phyloP scores from a whole-genome alignment of 805 yeast genomes.

The Pichia californica region DNA sequence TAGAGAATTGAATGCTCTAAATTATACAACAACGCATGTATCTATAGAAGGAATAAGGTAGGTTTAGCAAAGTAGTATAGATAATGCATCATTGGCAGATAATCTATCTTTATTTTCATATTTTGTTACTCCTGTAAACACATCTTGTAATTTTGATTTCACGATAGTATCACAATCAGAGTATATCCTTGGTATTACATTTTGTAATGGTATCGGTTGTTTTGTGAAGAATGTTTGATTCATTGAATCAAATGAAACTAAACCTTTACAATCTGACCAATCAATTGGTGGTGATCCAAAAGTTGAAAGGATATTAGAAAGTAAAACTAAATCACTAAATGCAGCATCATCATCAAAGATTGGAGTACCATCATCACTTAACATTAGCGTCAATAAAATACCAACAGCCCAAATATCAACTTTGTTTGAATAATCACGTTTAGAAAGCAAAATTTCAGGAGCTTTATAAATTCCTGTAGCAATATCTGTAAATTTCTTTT shows the following conservation, averaged over 20 bases:
- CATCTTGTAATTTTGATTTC: slow-evolving; percentile 14
- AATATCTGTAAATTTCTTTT: slow-evolving; percentile 46
- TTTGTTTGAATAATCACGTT: slow-evolving; percentile 43
- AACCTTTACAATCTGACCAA: slow-evolving; percentile 40
- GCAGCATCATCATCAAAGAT: slow-evolving; percentile 35
- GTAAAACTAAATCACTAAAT: slow-evolving; percentile 51
- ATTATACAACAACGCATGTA: no score
- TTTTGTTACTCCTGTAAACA: slow-evolving; percentile 39
- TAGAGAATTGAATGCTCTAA: no score
- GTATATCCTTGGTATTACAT: slow-evolving; percentile 31
- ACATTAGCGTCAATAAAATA: slow-evolving; percentile 49
- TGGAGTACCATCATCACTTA: slow-evolving; percentile 33
- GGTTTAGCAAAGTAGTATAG: no score
- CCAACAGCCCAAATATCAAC: slow-evolving; percentile 75
- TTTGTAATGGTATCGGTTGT: slow-evolving; percentile 16
- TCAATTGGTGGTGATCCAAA: slow-evolving; percentile 59
- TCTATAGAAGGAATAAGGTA: no score
- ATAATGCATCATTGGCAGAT: slow-evolving; percentile 26
- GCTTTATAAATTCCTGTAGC: slow-evolving; percentile 65
- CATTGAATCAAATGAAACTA: slow-evolving; percentile 31
- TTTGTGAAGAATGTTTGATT: slow-evolving; percentile 23
- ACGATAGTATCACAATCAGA: slow-evolving; percentile 10
- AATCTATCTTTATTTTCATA: slow-evolving; percentile 32
- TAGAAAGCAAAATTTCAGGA: slow-evolving; percentile 65
- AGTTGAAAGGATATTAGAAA: slow-evolving; percentile 44